Evolutionary conservation across 768 basidiomycete genomes (phyloP).

Genomic region (Boletellus sp.): DNA sequence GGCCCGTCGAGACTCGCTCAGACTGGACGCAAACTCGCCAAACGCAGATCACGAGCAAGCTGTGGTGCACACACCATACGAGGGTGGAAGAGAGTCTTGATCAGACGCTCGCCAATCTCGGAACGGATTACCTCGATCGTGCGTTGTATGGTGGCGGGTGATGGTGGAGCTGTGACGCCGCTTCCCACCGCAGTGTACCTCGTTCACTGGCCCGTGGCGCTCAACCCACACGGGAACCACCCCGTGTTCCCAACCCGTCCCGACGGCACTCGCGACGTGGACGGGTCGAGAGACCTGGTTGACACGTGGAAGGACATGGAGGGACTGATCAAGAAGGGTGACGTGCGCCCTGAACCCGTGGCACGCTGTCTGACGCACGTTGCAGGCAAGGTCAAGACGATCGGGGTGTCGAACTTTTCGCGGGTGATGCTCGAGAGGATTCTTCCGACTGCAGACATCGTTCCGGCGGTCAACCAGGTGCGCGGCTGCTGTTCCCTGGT

Average conservation of each 20-base stretch:
- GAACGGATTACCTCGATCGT: conserved; percentile 84
- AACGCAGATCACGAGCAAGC: conserved; percentile 63
- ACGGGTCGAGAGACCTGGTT: conserved; percentile 58
- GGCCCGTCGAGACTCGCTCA: neutral
- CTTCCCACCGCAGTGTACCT: conserved; percentile 46
- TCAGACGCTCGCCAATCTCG: conserved; percentile 71
- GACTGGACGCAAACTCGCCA: neutral
- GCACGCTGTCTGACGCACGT: conserved; percentile 4
- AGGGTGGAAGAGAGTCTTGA: conserved; percentile 74
- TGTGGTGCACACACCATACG: conserved; percentile 66
- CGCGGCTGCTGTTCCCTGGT: conserved; percentile 11
- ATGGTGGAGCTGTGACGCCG: neutral
- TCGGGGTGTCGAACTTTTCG: conserved; percentile 79
- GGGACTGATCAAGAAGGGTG: conserved; percentile 59
- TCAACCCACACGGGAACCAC: conserved; percentile 68
- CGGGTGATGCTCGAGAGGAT: conserved; percentile 65
- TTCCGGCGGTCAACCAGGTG: conserved; percentile 74
- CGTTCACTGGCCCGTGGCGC: conserved; percentile 78
- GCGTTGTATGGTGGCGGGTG: conserved; percentile 23
- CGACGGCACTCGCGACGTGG: conserved; percentile 64
- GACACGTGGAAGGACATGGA: conserved; percentile 90
- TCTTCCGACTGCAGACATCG: conserved; percentile 59
- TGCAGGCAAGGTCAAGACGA: conserved; percentile 57
- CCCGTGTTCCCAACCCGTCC: conserved; percentile 54
- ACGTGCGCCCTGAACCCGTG: conserved; percentile 1